These are phyloP conservation scores for Albizia julibrissin DNA, from an alignment of 306 rosid species.

Conservation along the genomic window DNA sequence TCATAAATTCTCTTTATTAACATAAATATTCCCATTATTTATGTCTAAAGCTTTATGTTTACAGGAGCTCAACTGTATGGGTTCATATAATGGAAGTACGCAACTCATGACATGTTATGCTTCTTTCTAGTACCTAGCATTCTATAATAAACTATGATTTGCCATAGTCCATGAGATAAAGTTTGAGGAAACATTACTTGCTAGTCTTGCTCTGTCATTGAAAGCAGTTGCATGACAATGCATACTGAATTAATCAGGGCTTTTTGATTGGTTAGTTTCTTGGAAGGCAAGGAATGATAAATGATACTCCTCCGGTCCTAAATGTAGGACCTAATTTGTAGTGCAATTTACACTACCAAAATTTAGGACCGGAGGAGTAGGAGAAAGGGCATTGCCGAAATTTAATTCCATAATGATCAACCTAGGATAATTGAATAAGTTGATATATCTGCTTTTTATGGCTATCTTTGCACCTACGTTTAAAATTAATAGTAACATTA, in stretches of 20 bases:
- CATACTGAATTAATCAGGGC: background rate
- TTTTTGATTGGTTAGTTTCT: conserved; percentile 6
- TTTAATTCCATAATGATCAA: background rate
- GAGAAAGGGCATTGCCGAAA: background rate
- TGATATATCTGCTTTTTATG: background rate
- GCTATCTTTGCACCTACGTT: background rate
- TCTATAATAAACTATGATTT: background rate
- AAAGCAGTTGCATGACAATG: background rate
- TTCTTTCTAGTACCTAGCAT: background rate
- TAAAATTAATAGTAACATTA: background rate
- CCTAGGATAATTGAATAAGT: background rate
- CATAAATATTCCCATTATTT: background rate
- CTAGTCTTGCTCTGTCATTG: conserved; percentile 7
- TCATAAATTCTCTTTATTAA: background rate
- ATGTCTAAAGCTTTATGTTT: conserved; percentile 3
- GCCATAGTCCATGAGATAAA: conserved; percentile 1
- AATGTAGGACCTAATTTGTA: too few species aligned
- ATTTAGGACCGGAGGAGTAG: too few species aligned
- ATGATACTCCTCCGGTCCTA: background rate
- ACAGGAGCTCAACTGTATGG: background rate
- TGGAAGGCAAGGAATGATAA: conserved; percentile 2
- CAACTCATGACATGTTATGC: background rate
- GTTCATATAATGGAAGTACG: conserved; percentile 15
- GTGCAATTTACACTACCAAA: too few species aligned
- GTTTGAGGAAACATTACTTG: background rate